Percentiles rank a stretch among this genome's conserved stretches.
Conservation (phyloP, 331 rosid species). For the Saraca asoca region DNA sequence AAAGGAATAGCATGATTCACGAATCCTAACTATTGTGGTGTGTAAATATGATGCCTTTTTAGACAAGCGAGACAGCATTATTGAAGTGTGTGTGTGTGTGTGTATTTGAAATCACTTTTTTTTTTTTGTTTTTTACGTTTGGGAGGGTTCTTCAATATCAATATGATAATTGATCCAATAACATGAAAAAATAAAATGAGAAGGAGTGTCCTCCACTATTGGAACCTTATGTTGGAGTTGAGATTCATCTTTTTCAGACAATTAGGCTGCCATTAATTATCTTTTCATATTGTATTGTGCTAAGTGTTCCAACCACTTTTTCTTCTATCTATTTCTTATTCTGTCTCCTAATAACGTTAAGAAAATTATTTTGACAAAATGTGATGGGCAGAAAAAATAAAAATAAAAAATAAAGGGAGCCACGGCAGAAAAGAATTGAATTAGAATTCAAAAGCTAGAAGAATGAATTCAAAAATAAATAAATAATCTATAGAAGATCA, state of each 20-base stretch:
- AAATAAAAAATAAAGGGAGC: too few relatives aligned
- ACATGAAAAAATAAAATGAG: conserved; percentile 12
- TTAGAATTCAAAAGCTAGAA: too few relatives aligned
- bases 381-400: too few relatives aligned
- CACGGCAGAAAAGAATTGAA: too few relatives aligned
- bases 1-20: not conserved
- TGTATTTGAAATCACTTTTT: conserved; percentile 35
- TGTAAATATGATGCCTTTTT: conserved; percentile 12
- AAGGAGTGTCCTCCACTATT: conserved; percentile 47
- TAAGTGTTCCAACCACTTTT: conserved; percentile 16
- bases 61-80: conserved; percentile 26
- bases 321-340: not conserved
- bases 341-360: too few relatives aligned
- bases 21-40: too few relatives aligned
- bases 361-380: too few relatives aligned
- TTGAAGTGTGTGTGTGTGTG: too few relatives aligned
- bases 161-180: not conserved
- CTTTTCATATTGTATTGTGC: conserved; percentile 11
- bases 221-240: conserved; percentile 49
- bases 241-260: conserved; percentile 38
- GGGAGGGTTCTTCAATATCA: conserved; percentile 22
- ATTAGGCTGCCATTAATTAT: conserved; percentile 11
- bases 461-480: too few relatives aligned
- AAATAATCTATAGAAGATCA: too few relatives aligned
- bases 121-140: conserved; percentile 30